Evolutionary conservation across 768 basidiomycete genomes (phyloP), one percentile per base, ranked within the genome.

Genomic region (Phylloporus sp.): DNA sequence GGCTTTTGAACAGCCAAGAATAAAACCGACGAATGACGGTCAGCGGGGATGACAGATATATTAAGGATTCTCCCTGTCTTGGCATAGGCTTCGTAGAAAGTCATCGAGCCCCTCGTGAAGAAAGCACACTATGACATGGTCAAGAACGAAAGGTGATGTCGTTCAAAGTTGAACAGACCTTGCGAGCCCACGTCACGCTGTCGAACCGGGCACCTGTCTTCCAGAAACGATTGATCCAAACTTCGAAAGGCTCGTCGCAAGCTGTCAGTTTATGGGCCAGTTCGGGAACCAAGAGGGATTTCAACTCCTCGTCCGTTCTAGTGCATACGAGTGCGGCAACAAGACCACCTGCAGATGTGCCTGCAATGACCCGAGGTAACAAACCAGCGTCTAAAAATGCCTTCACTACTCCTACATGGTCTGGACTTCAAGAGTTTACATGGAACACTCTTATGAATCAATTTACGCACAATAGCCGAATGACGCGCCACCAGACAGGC

Each of bases 201-300:
- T 96, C 92, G 63, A 98, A 99, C 47, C 95, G 75, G n/a, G 96
- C 95, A 9, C 96, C 96, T 0, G 92, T 97, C 56, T 70, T 76
- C 78, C 80, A 80, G 35, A 90, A 81, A 21, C 95, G 77, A 55
- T 71, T 77, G 26, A 79, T 61, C 87, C 87, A 88, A 15, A 86
- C 69, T 9, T 66, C 66, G 44, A 87, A 74, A 0, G 86, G 71
- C 41, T 97, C 94, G 50, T 87, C 84, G 57, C 84, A 87, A 23
- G 88, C 88, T 1, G 84, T 84, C 9, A 98, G 81, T 49, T 77
- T 84, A 51, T 87, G 78, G 0, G 94, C 94, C 27, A 99, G 70
- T 54, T 84, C 80, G 0, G 96, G 95, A 0, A 84, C 78, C 24
- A 98, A 72, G 27, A 97, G 67, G 23, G 70, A 58, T 54, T 78